phyloP scores from a whole-genome alignment of 352 stramenopile species.

The Phytopythium chamaehyphon region DNA sequence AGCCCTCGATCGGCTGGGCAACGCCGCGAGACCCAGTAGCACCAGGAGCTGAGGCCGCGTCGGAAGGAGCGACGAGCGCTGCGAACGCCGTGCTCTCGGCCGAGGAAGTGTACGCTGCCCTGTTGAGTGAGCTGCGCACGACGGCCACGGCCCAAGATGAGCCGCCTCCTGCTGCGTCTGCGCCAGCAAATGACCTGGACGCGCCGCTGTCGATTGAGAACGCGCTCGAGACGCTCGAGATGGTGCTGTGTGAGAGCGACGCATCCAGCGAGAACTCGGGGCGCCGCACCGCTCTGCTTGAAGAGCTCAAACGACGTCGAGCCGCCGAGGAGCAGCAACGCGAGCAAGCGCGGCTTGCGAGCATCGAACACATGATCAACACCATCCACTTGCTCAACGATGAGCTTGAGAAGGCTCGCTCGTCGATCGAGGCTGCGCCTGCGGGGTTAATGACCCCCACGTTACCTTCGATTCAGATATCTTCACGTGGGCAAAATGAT shows the following conservation, averaged over 20 bases:
- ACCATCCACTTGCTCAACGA: slow-evolving; percentile 23
- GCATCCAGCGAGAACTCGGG: slow-evolving; percentile 13
- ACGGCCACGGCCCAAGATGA: not conserved
- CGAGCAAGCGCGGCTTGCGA: slow-evolving; percentile 17
- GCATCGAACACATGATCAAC: slow-evolving; percentile 20
- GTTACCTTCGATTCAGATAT: too few relatives aligned
- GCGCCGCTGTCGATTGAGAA: slow-evolving; percentile 5
- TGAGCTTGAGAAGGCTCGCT: slow-evolving; percentile 11
- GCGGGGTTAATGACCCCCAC: too few relatives aligned
- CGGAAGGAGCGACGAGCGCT: not conserved
- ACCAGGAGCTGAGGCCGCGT: not conserved
- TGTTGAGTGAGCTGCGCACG: not conserved
- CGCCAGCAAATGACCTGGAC: not conserved
- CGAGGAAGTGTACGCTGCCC: not conserved
- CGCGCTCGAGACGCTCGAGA: slow-evolving; percentile 21
- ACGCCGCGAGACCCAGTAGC: slow-evolving; percentile 4
- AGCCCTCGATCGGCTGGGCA: slow-evolving; percentile 18
- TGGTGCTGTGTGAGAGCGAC: slow-evolving; percentile 15
- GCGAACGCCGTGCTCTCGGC: not conserved
- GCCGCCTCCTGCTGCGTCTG: not conserved
- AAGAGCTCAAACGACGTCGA: slow-evolving; percentile 10
- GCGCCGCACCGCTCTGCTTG: slow-evolving; percentile 9
- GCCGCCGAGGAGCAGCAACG: slow-evolving; percentile 12
- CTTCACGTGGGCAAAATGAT: too few relatives aligned
- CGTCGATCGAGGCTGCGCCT: not conserved